Conservation (phyloP, 176 grass and related monocot species). For the Oryza meridionalis region DNA sequence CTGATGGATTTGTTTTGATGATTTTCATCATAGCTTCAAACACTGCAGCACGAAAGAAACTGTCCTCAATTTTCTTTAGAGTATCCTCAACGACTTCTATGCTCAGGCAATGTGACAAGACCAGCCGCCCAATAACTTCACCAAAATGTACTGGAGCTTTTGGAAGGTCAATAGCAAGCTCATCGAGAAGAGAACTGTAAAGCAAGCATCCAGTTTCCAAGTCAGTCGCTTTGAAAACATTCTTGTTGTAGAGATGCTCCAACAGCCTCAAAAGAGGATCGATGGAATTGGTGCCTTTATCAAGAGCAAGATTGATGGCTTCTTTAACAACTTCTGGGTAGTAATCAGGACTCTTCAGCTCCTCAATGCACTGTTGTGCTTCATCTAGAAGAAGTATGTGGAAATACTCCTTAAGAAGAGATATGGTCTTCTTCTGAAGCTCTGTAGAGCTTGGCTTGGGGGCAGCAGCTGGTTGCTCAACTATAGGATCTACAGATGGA, state of each 20-base stretch:
- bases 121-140: conserved; percentile 59
- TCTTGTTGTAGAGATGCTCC: conserved; percentile 58
- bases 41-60: conserved; percentile 33
- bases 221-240: conserved; percentile 55
- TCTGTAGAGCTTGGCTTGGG: conserved; percentile 45
- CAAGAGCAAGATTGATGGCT: conserved; percentile 69
- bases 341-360: conserved; percentile 62
- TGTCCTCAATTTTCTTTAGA: conserved; percentile 69
- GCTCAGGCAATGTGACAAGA: conserved; percentile 47
- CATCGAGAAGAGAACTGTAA: conserved; percentile 66
- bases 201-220: conserved; percentile 68
- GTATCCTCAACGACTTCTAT: conserved; percentile 55
- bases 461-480: conserved; percentile 29
- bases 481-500: conserved; percentile 22
- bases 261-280: conserved; percentile 63
- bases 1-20: conserved; percentile 47
- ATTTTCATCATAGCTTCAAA: conserved; percentile 46
- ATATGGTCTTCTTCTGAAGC: conserved; percentile 70
- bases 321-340: conserved; percentile 79
- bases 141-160: conserved; percentile 78
- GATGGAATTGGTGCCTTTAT: conserved; percentile 56
- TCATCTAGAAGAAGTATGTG: conserved; percentile 70
- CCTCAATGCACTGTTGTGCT: conserved; percentile 83
- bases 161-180: conserved; percentile 77
- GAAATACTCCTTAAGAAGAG: conserved; percentile 86